phyloP scores from a whole-genome alignment of 768 basidiomycete genomes.

The Kwoniella sp. region DNA sequence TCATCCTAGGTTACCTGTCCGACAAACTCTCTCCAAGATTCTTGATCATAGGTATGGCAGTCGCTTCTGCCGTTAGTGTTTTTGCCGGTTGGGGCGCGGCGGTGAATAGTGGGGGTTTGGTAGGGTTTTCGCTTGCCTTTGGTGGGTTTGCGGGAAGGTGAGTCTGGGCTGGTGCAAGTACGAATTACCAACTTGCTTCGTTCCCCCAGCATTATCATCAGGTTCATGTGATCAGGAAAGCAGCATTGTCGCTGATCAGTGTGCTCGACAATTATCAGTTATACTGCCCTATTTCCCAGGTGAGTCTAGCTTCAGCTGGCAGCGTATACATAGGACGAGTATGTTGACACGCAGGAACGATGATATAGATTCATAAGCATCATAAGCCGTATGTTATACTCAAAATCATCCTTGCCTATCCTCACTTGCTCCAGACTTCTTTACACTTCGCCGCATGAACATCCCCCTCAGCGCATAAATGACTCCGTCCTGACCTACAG shows the following conservation, averaged over 20 bases:
- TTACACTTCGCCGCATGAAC: too few relatives aligned
- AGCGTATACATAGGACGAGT: neutral
- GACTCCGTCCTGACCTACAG: neutral
- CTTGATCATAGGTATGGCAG: slow-evolving; percentile 29
- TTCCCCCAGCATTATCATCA: too few relatives aligned
- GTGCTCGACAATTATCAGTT: slow-evolving; percentile 11
- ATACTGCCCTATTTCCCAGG: slow-evolving; percentile 33
- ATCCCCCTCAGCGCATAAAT: neutral
- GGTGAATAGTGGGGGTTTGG: slow-evolving; percentile 24
- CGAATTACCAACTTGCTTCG: too few relatives aligned
- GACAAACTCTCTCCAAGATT: slow-evolving; percentile 27
- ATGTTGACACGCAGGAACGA: neutral
- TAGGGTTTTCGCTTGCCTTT: slow-evolving; percentile 32
- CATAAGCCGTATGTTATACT: slow-evolving; percentile 25
- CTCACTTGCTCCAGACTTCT: too few relatives aligned
- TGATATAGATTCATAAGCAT: slow-evolving; percentile 25
- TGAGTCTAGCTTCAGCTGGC: slow-evolving; percentile 17
- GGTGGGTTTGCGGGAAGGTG: slow-evolving; percentile 32
- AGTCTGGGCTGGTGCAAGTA: slow-evolving; percentile 9
- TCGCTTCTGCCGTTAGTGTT: slow-evolving; percentile 20
- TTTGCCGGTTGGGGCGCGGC: slow-evolving; percentile 38
- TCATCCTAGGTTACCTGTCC: slow-evolving; percentile 30
- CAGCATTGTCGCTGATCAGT: too few relatives aligned
- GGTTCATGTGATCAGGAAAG: too few relatives aligned
- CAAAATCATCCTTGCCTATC: neutral